phyloP scores from a whole-genome alignment of 352 stramenopile species.

The Globisporangium middletonii region DNA sequence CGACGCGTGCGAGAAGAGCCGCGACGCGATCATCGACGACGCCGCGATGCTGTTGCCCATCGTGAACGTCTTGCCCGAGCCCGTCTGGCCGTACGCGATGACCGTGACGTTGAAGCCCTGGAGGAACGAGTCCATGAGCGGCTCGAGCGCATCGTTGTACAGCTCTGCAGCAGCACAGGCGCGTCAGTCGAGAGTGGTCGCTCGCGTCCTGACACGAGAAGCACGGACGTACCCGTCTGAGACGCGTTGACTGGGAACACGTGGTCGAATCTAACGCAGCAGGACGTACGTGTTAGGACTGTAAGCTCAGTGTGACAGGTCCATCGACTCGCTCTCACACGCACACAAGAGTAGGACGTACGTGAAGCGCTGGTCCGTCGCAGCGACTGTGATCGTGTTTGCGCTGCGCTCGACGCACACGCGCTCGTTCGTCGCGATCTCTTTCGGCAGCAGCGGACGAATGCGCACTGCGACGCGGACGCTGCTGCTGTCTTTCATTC shows the following conservation, averaged over 20 bases:
- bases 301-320: not conserved
- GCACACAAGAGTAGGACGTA: conserved; percentile 17
- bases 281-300: not conserved
- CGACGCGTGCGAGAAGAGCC: conserved; percentile 20
- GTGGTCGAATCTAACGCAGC: conserved; percentile 62
- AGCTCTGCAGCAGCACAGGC: conserved; percentile 24
- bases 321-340: not conserved
- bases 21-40: conserved; percentile 28
- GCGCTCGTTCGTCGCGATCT: conserved; percentile 44
- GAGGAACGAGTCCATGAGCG: conserved; percentile 78
- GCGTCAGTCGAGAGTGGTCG: not conserved
- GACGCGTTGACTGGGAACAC: conserved; percentile 56
- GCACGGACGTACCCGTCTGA: conserved; percentile 29
- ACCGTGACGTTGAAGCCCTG: conserved; percentile 89
- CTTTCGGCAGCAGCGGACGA: conserved; percentile 70
- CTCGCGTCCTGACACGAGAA: not conserved
- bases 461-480: conserved; percentile 77
- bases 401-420: conserved; percentile 35
- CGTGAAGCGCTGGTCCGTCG: conserved; percentile 56
- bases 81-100: conserved; percentile 83
- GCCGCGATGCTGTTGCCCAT: conserved; percentile 70
- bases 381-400: conserved; percentile 32
- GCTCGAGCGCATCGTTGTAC: conserved; percentile 66
- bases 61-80: conserved; percentile 80
- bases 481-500: conserved; percentile 46